Evolutionary conservation across 1,139 yeast species (phyloP), one percentile per base, ranked within the genome.

Genomic region (Sugiyamaella pinicola): DNA sequence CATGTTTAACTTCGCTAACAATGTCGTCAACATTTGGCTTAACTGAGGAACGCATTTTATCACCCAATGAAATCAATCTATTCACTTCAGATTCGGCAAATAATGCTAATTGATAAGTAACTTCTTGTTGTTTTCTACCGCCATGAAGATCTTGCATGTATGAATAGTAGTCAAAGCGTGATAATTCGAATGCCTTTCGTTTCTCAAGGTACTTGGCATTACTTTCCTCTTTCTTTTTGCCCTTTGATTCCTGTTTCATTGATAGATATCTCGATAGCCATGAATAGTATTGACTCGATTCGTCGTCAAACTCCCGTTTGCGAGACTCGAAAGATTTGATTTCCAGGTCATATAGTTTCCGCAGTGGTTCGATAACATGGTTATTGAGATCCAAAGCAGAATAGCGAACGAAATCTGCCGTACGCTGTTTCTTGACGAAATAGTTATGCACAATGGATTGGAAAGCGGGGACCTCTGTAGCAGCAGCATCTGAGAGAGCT

Each of bases 261-360:
- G 88, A 75, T 44, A 86, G 70, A 59, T 84, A 83, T 57, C 85
- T 80, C 49, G 85, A 80, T 40, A 85, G 70, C 90, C 93, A 87
- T 37, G 80, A 79, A 64, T 88, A 87, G 66, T 81, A 88, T 52
- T 84, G 89, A 56, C 83, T 80, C 1, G 90, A 82, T 56, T 82
- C 85, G 49, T 80, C 85, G 62, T 87, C 95, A 67, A 87, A 87
- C 41, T 75, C 79, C 53, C 81, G 79, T 61, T 77, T 79, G 47
- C 75, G 69, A 21, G 63, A 55, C 43, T 75, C 78, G 51, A 72
- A 73, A 7, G 68, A 55, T 60, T 75, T 73, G 59, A 74, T 63
- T 51, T 72, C 73, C 60, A 67, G 63, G 54, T 80, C 78, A 61
- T 75, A 72, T 49, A 73, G 59, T 48, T 63, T 60, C 47, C 70